Evolutionary conservation across 2,329 filamentous ascomycete genomes (phyloP).

Genomic region (Fusarium penzigii): DNA sequence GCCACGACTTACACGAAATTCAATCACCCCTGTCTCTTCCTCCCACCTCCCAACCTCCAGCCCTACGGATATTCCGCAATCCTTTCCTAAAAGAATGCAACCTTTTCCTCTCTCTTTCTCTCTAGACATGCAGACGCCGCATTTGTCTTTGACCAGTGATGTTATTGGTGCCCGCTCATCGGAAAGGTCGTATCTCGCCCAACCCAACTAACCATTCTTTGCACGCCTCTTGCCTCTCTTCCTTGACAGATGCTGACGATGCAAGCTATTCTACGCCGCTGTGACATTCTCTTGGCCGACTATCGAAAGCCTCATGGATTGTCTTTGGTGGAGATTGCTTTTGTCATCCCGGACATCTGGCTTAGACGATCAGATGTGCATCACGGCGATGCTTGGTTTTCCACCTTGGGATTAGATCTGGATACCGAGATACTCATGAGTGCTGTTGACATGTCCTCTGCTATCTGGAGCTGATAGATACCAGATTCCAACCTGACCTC

Average conservation of each 20-base stretch:
- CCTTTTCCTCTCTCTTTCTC: no score
- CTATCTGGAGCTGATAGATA: not conserved
- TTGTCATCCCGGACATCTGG: not conserved
- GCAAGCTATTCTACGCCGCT: not conserved
- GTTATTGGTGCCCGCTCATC: constrained; percentile 28
- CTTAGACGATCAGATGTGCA: no score
- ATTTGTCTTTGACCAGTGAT: not conserved
- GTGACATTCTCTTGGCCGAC: constrained; percentile 2
- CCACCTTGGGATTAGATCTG: no score
- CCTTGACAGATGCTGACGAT: not conserved
- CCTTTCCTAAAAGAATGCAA: no score
- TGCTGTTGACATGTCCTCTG: not conserved
- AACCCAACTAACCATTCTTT: not conserved
- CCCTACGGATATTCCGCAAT: no score
- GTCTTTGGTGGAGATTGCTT: not conserved
- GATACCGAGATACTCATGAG: not conserved
- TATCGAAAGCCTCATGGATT: constrained; percentile 14
- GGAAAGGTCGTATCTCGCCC: not conserved
- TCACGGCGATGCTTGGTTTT: no score
- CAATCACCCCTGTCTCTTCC: no score
- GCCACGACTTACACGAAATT: no score
- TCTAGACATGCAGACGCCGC: constrained; percentile 5
- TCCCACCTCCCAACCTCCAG: no score
- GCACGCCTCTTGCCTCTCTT: not conserved
- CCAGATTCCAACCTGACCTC: not conserved